Base-by-base conservation (phyloP, 2,329 filamentous ascomycete species). In the Fusarium albosuccineum region DNA sequence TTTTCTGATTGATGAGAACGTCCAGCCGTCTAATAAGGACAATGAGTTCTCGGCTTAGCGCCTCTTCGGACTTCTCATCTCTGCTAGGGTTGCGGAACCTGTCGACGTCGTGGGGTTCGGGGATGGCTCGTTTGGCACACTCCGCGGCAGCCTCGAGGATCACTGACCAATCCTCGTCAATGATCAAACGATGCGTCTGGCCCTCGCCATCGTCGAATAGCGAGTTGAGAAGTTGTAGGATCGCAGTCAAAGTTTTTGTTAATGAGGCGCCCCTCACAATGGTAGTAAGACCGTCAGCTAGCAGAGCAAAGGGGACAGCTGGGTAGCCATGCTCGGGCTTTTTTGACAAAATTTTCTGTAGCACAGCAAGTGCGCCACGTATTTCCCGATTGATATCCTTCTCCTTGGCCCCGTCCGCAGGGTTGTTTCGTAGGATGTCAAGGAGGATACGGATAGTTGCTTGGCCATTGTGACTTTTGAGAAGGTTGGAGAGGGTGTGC, bases 391-490 rank as follows among this genome's bases (percentile, higher is more conserved):
- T 82, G 16, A 81, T 78, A 51, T 87, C 83, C 57, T 85, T 87
- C 57, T 82, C 83, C 62, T 81, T 81, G 55, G 79, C 75, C n/a
- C 79, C 80, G 40, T 83, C 80, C 1, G 74, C 64, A 2, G 82
- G 77, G 37, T 85, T 81, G 54, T 83, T 82, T 41, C 83, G 83
- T 26, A 91, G 78, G 11, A 90, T 86, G 57, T 90, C 86, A 33
- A 93, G 81, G 22, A 93, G 78, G 26, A 90, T 85, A 56, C 87
- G 84, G 45, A 93, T 84, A 2, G 90, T 89, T 36, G 86, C 87
- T 65, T 92, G 89, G 17, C 91, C 91, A 66, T 92, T 88, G 74
- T 93, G 91, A 1, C 91, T 93, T 71, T 84, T 89, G 80, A 90
- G 90, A 0, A 94, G 81, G 66, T 92, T 91, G 73, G 86, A 84